Evolutionary conservation across 2,329 filamentous ascomycete genomes (phyloP).

Genomic region (Paraphoma chrysanthemicola): DNA sequence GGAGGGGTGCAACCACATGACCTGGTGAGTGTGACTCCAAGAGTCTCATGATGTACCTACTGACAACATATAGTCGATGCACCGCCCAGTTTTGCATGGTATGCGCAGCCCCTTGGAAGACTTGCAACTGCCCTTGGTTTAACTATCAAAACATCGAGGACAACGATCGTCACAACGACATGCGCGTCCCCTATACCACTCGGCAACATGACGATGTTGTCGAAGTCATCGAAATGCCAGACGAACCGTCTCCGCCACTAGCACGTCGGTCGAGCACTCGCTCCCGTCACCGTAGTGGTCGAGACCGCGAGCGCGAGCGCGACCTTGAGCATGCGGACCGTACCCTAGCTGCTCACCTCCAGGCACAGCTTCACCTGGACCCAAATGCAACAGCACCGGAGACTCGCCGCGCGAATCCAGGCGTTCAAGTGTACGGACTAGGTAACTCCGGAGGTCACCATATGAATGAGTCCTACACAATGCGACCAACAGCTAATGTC

Average conservation of each 20-base stretch:
- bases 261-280: conserved; percentile 35
- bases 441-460: conserved; percentile 64
- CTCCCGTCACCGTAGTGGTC: conserved; percentile 31
- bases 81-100: conserved; percentile 87
- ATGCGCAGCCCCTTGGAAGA: conserved; percentile 83
- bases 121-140: conserved; percentile 83
- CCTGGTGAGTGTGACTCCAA: conserved; percentile 65
- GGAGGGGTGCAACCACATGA: conserved; percentile 89
- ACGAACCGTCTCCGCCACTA: conserved; percentile 31
- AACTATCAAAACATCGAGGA: conserved; percentile 63
- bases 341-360: conserved; percentile 59
- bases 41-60: conserved; percentile 11
- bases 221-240: conserved; percentile 41
- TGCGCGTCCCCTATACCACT: conserved; percentile 39
- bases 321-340: conserved; percentile 47
- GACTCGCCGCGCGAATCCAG: conserved; percentile 47
- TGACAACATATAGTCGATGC: conserved; percentile 65
- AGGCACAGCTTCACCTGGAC: conserved; percentile 51
- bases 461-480: conserved; percentile 61
- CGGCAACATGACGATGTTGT: conserved; percentile 32
- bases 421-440: conserved; percentile 56
- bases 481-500: conserved; percentile 38
- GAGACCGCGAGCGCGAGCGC: conserved; percentile 53
- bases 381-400: conserved; percentile 28
- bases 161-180: conserved; percentile 57